Evolutionary conservation across 2,329 filamentous ascomycete species (phyloP), one percentile per base, ranked within the genome.

Genomic region (Colletotrichum sublineola): DNA sequence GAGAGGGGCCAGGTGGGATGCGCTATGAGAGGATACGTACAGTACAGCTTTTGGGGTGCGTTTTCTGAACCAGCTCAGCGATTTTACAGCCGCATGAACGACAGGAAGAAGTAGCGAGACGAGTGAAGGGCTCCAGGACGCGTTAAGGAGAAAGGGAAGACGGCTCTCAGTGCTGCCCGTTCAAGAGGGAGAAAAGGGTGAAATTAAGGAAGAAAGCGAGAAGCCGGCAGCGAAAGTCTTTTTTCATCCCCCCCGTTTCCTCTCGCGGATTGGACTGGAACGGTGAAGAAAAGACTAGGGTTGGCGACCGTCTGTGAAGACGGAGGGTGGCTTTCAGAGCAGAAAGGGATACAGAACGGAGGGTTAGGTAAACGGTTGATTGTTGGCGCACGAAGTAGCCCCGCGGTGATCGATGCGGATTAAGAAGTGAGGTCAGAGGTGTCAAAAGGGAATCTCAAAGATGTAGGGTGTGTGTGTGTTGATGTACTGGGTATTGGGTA

Each of bases 371-470:
- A 65, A 66, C 52, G 52, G 63, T 66, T 58, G 14, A 40, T n/a
- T 18, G 50, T 44, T 33, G 60, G 18, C 14, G 38, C n/a, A 40
- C 14, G 12, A 55, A 52, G n/a, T 42, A 73, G 70, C 70, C 70
- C 70, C 70, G 70, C 70, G 70, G 70, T 73, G 61, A 73, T 73
- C 66, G 70, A 61, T 53, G 66, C 40, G 42, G 55, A 65, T 61
- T 60, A n/a, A 68, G 40, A 73, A 61, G 70, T 73, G 70, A 73
- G 70, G 70, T 73, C 70, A 73, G 66, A 73, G 70, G 70, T 73
- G 70, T 65, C 55, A 64, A 70, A 70, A 61, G 70, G 60, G 66
- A 65, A 61, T 65, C 48, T 73, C 46, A 57, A 53, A 38, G 65
- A 24, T 24, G 65, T 72, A 63, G 40, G 70, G 70, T 73, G 70